Percentiles rank a stretch among this genome's conserved stretches.
These are phyloP conservation scores for Gossypium thurberi DNA, from an alignment of 345 rosid genomes.

Conservation along the genomic window DNA sequence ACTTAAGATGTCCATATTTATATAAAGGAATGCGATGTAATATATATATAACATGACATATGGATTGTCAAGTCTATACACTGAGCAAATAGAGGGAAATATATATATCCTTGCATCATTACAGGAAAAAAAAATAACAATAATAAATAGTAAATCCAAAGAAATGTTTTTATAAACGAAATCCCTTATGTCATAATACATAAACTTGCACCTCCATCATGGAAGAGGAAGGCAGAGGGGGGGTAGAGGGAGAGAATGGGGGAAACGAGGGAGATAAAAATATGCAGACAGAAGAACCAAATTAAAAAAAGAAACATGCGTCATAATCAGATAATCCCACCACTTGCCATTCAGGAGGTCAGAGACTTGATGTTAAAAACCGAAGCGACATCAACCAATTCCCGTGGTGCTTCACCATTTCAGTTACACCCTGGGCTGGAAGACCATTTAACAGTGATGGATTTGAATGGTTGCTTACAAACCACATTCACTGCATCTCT, in stretches of 20 bases:
- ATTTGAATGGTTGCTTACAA: constrained; percentile 2
- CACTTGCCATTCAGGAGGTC: not conserved
- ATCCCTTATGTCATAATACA: not conserved
- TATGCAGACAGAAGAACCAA: not conserved
- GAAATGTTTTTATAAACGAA: not conserved
- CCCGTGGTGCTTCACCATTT: not conserved
- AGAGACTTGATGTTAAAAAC: not conserved
- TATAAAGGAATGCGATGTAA: not conserved
- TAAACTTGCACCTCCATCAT: not conserved
- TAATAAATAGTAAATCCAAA: not conserved
- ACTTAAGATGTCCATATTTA: not conserved
- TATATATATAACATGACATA: not conserved
- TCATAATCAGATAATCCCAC: not conserved
- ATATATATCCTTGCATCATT: not conserved
- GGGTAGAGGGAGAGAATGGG: not conserved
- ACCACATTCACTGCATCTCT: constrained; percentile 11
- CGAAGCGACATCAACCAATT: not conserved
- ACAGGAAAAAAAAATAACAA: too few relatives aligned
- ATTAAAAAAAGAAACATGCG: not conserved
- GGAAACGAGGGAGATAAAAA: not conserved
- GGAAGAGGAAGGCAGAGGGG: not conserved
- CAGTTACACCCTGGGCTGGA: not conserved
- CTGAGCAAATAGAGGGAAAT: not conserved
- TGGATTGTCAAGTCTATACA: not conserved
- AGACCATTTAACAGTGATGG: not conserved